Evolutionary conservation across 1,139 yeast genomes (phyloP).

Genomic region (Yarrowia galli): DNA sequence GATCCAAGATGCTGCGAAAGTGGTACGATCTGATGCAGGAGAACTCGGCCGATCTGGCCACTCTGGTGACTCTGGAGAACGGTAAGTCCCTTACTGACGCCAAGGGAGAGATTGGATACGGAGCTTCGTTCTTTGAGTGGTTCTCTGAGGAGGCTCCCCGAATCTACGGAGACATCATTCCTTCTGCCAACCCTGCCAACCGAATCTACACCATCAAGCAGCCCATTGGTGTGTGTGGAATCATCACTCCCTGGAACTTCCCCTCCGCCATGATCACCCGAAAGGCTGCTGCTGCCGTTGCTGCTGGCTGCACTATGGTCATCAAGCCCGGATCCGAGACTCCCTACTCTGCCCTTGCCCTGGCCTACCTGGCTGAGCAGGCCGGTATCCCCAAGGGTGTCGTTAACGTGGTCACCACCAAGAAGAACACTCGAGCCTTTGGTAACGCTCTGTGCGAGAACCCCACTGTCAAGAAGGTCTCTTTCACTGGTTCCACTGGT

Average conservation of each 20-base stretch:
- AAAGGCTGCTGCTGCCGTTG: constrained; percentile 88
- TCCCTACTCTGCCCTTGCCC: constrained; percentile 83
- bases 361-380: constrained; percentile 71
- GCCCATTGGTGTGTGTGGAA: constrained; percentile 90
- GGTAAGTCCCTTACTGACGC: constrained; percentile 85
- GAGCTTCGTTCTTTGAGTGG: constrained; percentile 86
- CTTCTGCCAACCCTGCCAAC: constrained; percentile 63
- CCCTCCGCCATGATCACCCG: constrained; percentile 95
- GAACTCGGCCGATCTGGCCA: constrained; percentile 77
- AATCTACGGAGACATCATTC: constrained; percentile 73
- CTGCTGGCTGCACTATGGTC: constrained; percentile 92
- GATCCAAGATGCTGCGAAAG: constrained; percentile 69
- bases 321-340: constrained; percentile 92
- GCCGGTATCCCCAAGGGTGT: constrained; percentile 93
- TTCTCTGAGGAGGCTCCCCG: constrained; percentile 87
- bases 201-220: constrained; percentile 73
- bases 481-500: constrained; percentile 90
- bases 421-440: constrained; percentile 58
- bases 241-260: constrained; percentile 95
- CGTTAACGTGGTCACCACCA: constrained; percentile 70
- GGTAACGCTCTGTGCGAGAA: constrained; percentile 78
- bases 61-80: constrained; percentile 76
- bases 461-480: constrained; percentile 70
- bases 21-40: constrained; percentile 68
- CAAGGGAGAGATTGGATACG: constrained; percentile 75